Evolutionary conservation across 2,329 filamentous ascomycete species (phyloP), one percentile per base, ranked within the genome.

Genomic region (Xylariomycetidae sp.): DNA sequence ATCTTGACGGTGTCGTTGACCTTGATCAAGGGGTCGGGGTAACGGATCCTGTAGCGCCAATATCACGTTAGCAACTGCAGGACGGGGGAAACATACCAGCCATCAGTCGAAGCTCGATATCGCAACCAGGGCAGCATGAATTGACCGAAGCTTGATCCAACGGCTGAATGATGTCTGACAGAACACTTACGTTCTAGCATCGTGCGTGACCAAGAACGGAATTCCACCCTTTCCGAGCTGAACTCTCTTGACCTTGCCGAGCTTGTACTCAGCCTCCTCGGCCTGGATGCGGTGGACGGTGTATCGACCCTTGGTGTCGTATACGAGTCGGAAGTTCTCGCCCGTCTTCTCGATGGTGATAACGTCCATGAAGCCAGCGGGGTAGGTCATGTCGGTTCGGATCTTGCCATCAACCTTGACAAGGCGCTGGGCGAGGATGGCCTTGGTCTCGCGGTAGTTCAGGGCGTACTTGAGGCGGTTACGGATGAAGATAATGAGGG

Each of bases 191-290:
- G 92, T 98, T 88, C 92, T 85, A 76, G 92, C 92, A 92, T 98
- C 92, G 87, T 98, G 92, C 89, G 92, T 98, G 87, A 98, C 92
- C 88, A 97, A 96, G 89, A 95, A 98, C 94, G 92, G 92, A 83
- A 98, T 94, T 78, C 89, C 92, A 74, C 92, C 94, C 74, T 88
- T 90, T 79, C 92, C 92, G 61, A 98, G 82, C 80, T 98, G 92
- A 48, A 98, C 92, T 63, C 90, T 85, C 87, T 96, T 96, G 77
- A 98, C 92, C 82, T 97, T 98, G 80, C 89, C 89, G 61, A 98
- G 80, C 85, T 98, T 98, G 87, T 96, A 98, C 78, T 92, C 83
- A 59, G 90, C 89, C 86, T 98, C 92, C 79, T 97, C 92, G 57
- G 81, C 74, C 70, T 94, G 90, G 75, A 98, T 97, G 65, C 92